Base-by-base conservation (phyloP, 495 filamentous ascomycete genomes). In the Aspergillus biplanus region DNA sequence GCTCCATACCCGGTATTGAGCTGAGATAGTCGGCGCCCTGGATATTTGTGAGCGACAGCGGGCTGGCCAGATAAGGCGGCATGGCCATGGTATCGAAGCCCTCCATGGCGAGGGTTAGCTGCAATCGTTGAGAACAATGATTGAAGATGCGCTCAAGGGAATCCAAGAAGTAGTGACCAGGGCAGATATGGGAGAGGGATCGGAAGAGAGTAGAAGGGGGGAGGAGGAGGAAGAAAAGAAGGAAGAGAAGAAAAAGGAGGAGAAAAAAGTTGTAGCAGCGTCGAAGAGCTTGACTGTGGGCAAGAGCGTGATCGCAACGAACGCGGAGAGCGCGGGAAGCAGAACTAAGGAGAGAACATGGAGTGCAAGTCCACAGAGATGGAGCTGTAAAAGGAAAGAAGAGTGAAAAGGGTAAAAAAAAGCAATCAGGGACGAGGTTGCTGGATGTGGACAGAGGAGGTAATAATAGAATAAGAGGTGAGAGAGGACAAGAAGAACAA, bases 51-150 rank as follows among this genome's bases (percentile, higher is more conserved):
- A 87, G 75, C 42, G 83, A 80, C 57, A 87, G 72, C 56, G 83
- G 80, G 63, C 78, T 83, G 27, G 83, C 78, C 72, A 88, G 68
- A 69, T 87, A 89, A 48, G 84, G 82, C 21, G 21, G 21, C 84
- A 89, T 86, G 68, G 81, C 81, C 75, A 86, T 85, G 64, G 82
- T 83, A 68, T 89, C 86, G 76, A 85, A 90, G 72, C 84, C 82
- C 69, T 88, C 83, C 83, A 89, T 87, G 72, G 71, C 74, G 72
- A 69, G 67, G 65, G 67, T 37, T 52, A 33, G 47, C 6, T 50
- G 21, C 13, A 44, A 31, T 44, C 49, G 44, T 46, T n/a, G 52
- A 33, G 47, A 59, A 53, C 44, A 52, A 58, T 55, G 47, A 21
- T 16, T 5, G 11, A 18, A 6, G 6, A 50, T 50, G 47, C 47